Evolutionary conservation across 2,329 filamentous ascomycete species (phyloP).

Genomic region (Neocatenulostroma microsporum): DNA sequence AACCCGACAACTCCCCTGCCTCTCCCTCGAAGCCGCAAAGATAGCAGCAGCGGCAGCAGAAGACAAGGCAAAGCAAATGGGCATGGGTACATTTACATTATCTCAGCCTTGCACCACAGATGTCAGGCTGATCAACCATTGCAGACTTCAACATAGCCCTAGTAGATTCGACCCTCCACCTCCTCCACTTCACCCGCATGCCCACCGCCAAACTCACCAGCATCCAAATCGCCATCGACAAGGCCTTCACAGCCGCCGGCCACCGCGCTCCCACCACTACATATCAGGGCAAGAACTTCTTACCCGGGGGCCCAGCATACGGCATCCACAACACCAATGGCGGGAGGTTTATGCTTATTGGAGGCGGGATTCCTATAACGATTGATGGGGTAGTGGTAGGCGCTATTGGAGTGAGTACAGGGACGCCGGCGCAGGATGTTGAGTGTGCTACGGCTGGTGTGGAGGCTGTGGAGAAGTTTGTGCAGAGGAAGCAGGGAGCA

Average conservation of each 20-base stretch:
- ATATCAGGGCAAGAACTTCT: slow-evolving; percentile 43
- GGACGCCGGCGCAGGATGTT: slow-evolving; percentile 48
- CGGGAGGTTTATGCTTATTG: slow-evolving; percentile 48
- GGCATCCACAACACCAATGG: slow-evolving; percentile 47
- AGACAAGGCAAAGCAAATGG: slow-evolving; percentile 30
- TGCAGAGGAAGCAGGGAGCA: slow-evolving; percentile 29
- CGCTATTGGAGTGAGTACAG: slow-evolving; percentile 49
- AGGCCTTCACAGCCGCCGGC: slow-evolving; percentile 51
- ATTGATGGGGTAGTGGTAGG: slow-evolving; percentile 45
- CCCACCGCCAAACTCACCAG: slow-evolving; percentile 44
- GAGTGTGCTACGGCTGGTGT: slow-evolving; percentile 47
- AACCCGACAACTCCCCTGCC: slow-evolving; percentile 26
- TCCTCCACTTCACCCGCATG: slow-evolving; percentile 43
- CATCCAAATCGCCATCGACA: slow-evolving; percentile 57
- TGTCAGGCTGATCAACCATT: too few relatives aligned
- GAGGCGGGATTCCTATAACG: slow-evolving; percentile 46
- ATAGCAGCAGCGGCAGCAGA: slow-evolving; percentile 28
- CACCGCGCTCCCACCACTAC: slow-evolving; percentile 45
- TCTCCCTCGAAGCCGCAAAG: slow-evolving; percentile 30
- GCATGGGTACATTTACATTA: slow-evolving; percentile 28
- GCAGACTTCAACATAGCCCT: slow-evolving; percentile 46
- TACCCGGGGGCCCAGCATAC: slow-evolving; percentile 47
- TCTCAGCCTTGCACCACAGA: too few relatives aligned
- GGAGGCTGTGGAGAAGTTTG: slow-evolving; percentile 38
- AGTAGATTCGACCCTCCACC: slow-evolving; percentile 39